Evolutionary conservation across 768 basidiomycete genomes (phyloP).

Genomic region (Ephemerocybe angulata): DNA sequence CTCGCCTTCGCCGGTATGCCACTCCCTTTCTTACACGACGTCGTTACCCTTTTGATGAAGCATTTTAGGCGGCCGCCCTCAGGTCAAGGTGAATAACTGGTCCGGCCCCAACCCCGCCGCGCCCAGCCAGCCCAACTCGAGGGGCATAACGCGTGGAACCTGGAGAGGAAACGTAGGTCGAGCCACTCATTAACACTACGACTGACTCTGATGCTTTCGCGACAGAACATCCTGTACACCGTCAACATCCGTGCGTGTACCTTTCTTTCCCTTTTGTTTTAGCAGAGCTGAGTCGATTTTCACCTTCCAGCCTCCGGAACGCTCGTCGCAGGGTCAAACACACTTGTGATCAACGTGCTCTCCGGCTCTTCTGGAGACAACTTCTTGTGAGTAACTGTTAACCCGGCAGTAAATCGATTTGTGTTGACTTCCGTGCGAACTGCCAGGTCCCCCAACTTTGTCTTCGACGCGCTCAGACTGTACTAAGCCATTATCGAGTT

Average conservation of each 20-base stretch:
- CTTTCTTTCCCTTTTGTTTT: not conserved
- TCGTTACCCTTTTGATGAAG: no score
- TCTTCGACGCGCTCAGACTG: constrained; percentile 29
- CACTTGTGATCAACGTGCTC: constrained; percentile 29
- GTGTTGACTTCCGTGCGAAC: not conserved
- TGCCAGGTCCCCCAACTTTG: constrained; percentile 28
- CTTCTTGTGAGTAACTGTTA: constrained; percentile 25
- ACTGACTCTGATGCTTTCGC: not conserved
- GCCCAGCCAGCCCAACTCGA: constrained; percentile 30
- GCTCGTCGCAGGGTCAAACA: constrained; percentile 27
- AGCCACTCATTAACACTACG: not conserved
- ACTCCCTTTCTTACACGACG: not conserved
- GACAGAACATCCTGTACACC: constrained; percentile 32
- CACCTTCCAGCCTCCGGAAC: constrained; percentile 24
- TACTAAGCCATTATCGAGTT: constrained; percentile 17
- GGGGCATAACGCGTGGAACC: constrained; percentile 35
- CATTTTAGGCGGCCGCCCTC: constrained; percentile 28
- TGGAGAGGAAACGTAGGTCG: constrained; percentile 34
- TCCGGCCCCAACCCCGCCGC: constrained; percentile 27
- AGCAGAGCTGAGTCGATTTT: not conserved
- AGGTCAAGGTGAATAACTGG: constrained; percentile 29
- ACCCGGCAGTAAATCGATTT: not conserved
- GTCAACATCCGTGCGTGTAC: constrained; percentile 31
- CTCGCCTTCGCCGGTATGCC: constrained; percentile 33
- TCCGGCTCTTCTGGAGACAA: constrained; percentile 32